Evolutionary conservation across 1,284 basidiomycete genomes (phyloP), one percentile per base, ranked within the genome.

Genomic region (Lentinula novae-zelandiae): DNA sequence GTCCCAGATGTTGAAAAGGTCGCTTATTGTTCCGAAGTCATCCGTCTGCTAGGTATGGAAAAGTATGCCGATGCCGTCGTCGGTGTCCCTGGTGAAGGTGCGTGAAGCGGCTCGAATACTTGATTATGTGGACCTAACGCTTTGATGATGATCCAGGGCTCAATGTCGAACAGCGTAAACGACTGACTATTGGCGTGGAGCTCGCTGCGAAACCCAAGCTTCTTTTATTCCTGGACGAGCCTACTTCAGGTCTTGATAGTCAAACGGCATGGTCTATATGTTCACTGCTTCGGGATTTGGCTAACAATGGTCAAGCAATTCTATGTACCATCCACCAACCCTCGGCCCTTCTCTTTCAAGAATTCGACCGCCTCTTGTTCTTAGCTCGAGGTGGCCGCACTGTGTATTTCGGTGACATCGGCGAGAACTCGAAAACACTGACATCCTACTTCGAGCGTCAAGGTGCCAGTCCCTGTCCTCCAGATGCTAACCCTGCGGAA

Each of bases 11-110:
- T 70, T 31, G 87, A 89, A 70, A 89, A 89, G 73, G 75, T 84
- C 62, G 82, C 78, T 42, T 90, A 87, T 67, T 87, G 88, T 63
- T 86, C 89, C 57, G 83, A 86, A 68, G 83, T 88, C 31, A 79
- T 90, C 65, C 80, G 82, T 67, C 78, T 90, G 68, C 81, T 89
- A 63, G 87, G 86, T 36, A 79, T 91, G 72, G 80, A 83, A 59
- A 75, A 75, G 7, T 82, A 84, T 65, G 85, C 82, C 2, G 83
- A 89, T 58, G 87, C 87, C 2, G 76, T 89, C 59, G 85, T 91
- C 53, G 86, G 86, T 60, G 78, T 82, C 9, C 79, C 85, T 7
- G 84, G 84, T 51, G 85, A 76, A 64, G 69, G 87, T 67, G 75
- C 76, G 36, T 38, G 9, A 50, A 5, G 15, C 22, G n/a, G 8